These are phyloP conservation scores for Penstemon davidsonii DNA, from an alignment of 257 asterid species.

Conservation along the genomic window DNA sequence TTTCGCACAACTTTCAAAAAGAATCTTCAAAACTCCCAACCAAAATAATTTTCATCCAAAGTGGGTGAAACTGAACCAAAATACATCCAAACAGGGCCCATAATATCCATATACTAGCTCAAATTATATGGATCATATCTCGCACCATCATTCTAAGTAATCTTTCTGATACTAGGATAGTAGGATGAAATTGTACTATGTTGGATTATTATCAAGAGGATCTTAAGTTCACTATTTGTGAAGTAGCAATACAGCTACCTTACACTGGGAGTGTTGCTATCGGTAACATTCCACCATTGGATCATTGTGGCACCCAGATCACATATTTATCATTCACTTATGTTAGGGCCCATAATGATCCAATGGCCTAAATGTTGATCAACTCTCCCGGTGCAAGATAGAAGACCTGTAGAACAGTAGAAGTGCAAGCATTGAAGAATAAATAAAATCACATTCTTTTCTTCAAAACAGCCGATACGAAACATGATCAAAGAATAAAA, in stretches of 20 bases:
- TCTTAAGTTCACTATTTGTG: constrained; percentile 12
- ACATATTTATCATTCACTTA: too few relatives aligned
- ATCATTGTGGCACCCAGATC: too few relatives aligned
- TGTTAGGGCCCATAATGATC: too few relatives aligned
- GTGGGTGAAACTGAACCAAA: too few relatives aligned
- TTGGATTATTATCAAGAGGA: not conserved
- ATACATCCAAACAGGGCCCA: too few relatives aligned
- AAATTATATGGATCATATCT: constrained; percentile 26
- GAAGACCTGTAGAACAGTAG: not conserved
- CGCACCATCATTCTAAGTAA: constrained; percentile 18
- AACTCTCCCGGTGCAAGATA: too few relatives aligned
- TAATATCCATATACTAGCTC: constrained; percentile 4
- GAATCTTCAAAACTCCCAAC: too few relatives aligned
- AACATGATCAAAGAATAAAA: constrained; percentile 22
- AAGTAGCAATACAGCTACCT: not conserved
- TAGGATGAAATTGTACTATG: constrained; percentile 9
- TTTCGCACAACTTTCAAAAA: too few relatives aligned
- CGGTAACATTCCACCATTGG: too few relatives aligned
- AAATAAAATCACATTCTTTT: constrained; percentile 3
- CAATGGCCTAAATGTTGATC: too few relatives aligned
- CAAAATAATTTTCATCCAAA: too few relatives aligned
- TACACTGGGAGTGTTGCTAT: too few relatives aligned
- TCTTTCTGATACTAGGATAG: not conserved
- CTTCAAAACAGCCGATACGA: not conserved
- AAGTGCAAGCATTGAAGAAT: constrained; percentile 12